Conservation (phyloP, 129 eudicot species). For the Cynara cardunculus region DNA sequence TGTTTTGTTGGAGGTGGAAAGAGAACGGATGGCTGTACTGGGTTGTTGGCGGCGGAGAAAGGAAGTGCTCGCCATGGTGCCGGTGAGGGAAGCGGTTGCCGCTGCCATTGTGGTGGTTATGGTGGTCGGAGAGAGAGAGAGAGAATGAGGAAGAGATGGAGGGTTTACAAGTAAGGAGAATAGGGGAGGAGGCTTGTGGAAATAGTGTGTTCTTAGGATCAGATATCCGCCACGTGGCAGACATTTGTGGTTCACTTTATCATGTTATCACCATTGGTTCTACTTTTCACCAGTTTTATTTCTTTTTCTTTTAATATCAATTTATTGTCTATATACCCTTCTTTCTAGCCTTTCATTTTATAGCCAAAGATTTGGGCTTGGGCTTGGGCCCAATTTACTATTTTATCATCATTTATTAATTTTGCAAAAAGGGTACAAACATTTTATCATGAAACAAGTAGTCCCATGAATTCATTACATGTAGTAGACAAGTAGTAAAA, state of each 20-base stretch:
- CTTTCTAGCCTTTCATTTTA: background rate
- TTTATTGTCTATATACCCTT: background rate
- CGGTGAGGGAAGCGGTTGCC: constrained; percentile 41
- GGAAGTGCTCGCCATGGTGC: constrained; percentile 48
- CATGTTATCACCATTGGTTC: constrained; percentile 31
- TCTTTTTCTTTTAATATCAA: background rate
- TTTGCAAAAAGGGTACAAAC: no score
- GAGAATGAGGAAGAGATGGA: background rate
- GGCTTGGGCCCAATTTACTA: background rate
- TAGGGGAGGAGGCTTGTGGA: constrained; percentile 46
- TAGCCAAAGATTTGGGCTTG: background rate
- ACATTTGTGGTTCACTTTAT: constrained; percentile 32
- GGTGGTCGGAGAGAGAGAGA: background rate
- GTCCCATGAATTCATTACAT: background rate
- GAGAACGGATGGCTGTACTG: constrained; percentile 21
- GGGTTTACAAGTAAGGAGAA: background rate
- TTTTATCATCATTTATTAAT: background rate
- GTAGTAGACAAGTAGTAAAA: background rate
- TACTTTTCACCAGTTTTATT: background rate
- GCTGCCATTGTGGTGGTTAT: constrained; percentile 27
- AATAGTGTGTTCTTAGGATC: constrained; percentile 34
- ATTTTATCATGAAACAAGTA: background rate
- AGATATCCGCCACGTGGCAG: constrained; percentile 53
- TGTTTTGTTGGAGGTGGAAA: constrained; percentile 13
- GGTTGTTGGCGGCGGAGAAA: constrained; percentile 41